Conservation (phyloP, 306 rosid genomes). For the Corylus heterophylla region DNA sequence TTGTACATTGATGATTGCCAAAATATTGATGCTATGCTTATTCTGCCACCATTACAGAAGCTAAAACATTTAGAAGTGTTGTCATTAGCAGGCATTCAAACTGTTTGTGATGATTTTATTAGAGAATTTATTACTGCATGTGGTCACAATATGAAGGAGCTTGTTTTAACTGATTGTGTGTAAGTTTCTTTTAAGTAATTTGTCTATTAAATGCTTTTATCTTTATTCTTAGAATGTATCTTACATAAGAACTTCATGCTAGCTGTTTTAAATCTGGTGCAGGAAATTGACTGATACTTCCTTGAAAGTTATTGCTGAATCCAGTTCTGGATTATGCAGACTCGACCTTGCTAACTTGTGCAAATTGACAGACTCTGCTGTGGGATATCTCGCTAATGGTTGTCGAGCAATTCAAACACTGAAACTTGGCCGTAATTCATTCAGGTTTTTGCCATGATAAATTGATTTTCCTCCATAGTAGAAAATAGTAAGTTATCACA, state of each 20-base stretch:
- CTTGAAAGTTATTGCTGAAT: constrained; percentile 57
- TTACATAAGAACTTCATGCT: not conserved
- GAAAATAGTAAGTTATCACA: not conserved
- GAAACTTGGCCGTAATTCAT: constrained; percentile 53
- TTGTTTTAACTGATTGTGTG: constrained; percentile 70
- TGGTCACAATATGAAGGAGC: constrained; percentile 72
- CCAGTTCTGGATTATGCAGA: constrained; percentile 48
- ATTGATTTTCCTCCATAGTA: constrained; percentile 1
- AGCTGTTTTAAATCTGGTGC: constrained; percentile 34
- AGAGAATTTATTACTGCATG: constrained; percentile 35
- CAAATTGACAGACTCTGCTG: constrained; percentile 60
- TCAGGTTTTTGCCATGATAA: constrained; percentile 57
- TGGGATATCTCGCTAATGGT: constrained; percentile 65
- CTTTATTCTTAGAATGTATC: not conserved
- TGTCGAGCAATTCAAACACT: constrained; percentile 58
- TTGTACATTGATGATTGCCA: constrained; percentile 71
- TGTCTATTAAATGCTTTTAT: constrained; percentile 15
- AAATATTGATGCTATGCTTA: constrained; percentile 41
- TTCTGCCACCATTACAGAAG: constrained; percentile 51
- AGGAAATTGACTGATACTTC: constrained; percentile 84
- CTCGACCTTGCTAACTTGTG: constrained; percentile 58
- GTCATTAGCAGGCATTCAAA: constrained; percentile 65
- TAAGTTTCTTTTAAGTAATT: constrained; percentile 39
- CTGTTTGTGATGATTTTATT: constrained; percentile 55
- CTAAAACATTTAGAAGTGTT: constrained; percentile 65